phyloP scores from a whole-genome alignment of 2,329 filamentous ascomycete genomes.

The Trichoderma guizhouense region DNA sequence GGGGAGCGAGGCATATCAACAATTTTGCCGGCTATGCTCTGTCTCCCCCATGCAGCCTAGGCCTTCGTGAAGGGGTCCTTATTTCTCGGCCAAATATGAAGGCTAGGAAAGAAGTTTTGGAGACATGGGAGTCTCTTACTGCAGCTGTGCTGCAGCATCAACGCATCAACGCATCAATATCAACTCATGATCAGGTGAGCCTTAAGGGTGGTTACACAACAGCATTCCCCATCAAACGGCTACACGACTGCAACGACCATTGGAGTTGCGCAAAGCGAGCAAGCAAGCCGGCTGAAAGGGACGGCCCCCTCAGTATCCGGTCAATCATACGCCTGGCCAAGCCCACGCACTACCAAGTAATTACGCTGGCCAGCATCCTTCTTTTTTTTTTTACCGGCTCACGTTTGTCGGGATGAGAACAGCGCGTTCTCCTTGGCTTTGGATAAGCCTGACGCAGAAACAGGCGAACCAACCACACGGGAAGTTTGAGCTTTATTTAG shows the following conservation, averaged over 20 bases:
- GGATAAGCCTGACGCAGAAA: not conserved
- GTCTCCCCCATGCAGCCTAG: not conserved
- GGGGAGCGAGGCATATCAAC: not conserved
- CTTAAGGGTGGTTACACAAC: not conserved
- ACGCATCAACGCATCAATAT: not conserved
- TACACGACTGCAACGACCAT: not conserved
- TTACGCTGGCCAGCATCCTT: not conserved
- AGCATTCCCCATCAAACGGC: not conserved
- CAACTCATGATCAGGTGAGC: constrained; percentile 1
- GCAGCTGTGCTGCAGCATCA: not conserved
- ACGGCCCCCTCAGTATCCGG: not conserved
- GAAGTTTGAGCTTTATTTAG: not conserved
- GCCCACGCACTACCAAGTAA: not conserved
- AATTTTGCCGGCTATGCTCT: not conserved
- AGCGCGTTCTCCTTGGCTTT: not conserved
- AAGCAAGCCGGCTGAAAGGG: not conserved
- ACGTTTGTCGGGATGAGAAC: not conserved
- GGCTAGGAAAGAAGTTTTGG: not conserved
- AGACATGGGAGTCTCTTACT: not conserved
- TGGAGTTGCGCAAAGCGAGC: not conserved
- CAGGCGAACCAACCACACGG: not conserved
- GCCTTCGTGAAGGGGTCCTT: not conserved
- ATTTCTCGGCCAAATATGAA: not conserved
- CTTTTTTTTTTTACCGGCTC: not conserved
- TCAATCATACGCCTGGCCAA: not conserved